Evolutionary conservation across 306 rosid genomes (phyloP), one percentile per base, ranked within the genome.

Genomic region (Geum urbanum): DNA sequence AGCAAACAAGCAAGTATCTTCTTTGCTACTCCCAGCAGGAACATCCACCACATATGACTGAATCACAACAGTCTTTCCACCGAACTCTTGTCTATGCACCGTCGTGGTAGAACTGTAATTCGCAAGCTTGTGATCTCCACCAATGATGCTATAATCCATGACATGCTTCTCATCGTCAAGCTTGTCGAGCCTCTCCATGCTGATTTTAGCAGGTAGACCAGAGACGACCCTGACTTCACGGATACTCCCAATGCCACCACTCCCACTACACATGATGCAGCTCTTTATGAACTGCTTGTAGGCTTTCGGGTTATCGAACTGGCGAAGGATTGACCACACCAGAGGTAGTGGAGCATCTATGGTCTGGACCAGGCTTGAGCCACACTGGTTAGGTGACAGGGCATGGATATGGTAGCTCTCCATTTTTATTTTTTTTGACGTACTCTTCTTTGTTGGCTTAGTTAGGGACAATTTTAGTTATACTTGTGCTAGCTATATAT

Each of bases 11-110:
- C 89, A 71, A 0, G 95, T 83, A 52, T 91, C 97, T 19, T 91
- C 95, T 13, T 66, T 48, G 10, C 66, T 83, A 24, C 77, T 88
- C 8, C 87, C 87, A 0, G 44, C 67, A 0, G 90, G 92, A 71
- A 86, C 56, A 76, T 91, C 97, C 75, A 88, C 92, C 72, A 76
- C 83, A 12, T 84, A 91, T 0, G 97, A 91, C 77, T 91, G 87
- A 12, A 83, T 52, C 63, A 79, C 95, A 69, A 86, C 82, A 7
- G 89, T 81, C 57, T 45, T 72, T 14, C 50, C 73, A 3, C 71
- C 78, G 6, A 14, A 45, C 2, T 10, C 70, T 35, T 72, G 85
- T 70, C 67, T 83, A 52, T 91, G 90, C 70, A 86, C 52, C 4
- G 84, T 76, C 12, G 82, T 84, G 0, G 87, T 83, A 2, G 92